phyloP scores from a whole-genome alignment of 192 early-diverging fungal species.

The Diversispora epigaea region DNA sequence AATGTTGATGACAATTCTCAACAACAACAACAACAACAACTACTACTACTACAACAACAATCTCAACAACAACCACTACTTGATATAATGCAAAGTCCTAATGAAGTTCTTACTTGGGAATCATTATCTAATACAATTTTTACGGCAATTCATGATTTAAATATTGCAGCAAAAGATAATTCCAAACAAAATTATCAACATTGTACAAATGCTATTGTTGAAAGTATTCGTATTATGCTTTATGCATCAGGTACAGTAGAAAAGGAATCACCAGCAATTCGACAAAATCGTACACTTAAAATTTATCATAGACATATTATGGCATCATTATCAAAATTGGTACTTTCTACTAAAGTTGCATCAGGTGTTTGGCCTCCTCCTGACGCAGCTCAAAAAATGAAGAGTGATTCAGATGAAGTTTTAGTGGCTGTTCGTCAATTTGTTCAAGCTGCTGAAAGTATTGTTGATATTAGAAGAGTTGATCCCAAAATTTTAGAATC shows the following conservation, averaged over 20 bases:
- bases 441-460: conserved; percentile 62
- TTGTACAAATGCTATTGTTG: conserved; percentile 63
- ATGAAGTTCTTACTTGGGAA: conserved; percentile 53
- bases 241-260: conserved; percentile 74
- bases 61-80: background rate
- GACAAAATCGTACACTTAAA: conserved; percentile 64
- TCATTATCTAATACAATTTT: conserved; percentile 48
- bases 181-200: conserved; percentile 57
- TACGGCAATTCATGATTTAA: conserved; percentile 56
- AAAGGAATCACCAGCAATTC: conserved; percentile 65
- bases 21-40: background rate
- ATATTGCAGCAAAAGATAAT: conserved; percentile 47
- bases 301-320: conserved; percentile 75
- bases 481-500: conserved; percentile 25
- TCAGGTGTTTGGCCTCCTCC: conserved; percentile 90
- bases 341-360: conserved; percentile 78
- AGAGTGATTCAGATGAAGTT: conserved; percentile 74
- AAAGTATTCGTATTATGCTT: conserved; percentile 81
- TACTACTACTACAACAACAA: background rate
- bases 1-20: background rate
- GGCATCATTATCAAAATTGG: conserved; percentile 78
- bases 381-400: conserved; percentile 73
- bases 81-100: background rate
- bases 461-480: conserved; percentile 31
- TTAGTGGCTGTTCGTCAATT: conserved; percentile 75